A percentile compares a stretch with the other conserved stretches of the same genome.
These are phyloP conservation scores for Penicillium sp. DNA, from an alignment of 2,329 filamentous ascomycete genomes.

Conservation along the genomic window DNA sequence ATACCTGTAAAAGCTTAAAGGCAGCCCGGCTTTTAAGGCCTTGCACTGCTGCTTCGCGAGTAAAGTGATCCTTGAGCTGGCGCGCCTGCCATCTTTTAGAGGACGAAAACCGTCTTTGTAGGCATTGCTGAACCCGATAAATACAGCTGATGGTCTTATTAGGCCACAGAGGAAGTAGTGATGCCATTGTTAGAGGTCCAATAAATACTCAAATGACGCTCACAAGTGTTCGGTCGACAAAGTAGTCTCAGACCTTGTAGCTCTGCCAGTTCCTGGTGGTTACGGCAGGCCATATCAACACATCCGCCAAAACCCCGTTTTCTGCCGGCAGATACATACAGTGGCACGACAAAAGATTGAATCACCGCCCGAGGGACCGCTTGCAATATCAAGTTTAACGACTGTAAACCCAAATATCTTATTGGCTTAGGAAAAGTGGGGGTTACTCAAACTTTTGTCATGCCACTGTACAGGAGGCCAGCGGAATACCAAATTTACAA, in stretches of 20 bases:
- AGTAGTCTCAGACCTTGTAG: neutral
- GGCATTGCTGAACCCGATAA: conserved; percentile 31
- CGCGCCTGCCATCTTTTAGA: conserved; percentile 83
- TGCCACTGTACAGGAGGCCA: too few relatives aligned
- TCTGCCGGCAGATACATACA: too few relatives aligned
- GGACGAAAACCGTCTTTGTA: conserved; percentile 50
- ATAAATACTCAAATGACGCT: neutral
- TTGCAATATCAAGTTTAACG: neutral
- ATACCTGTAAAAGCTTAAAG: conserved; percentile 87
- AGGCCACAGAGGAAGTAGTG: neutral
- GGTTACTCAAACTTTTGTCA: neutral
- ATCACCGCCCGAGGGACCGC: neutral
- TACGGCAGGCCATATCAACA: too few relatives aligned
- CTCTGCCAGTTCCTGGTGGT: neutral
- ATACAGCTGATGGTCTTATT: neutral
- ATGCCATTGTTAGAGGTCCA: neutral
- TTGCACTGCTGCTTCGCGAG: conserved; percentile 75
- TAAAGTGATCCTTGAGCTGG: conserved; percentile 74
- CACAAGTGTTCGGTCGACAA: neutral
- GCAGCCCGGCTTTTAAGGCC: conserved; percentile 88
- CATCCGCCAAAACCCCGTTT: too few relatives aligned
- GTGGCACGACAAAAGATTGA: too few relatives aligned
- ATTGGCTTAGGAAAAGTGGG: neutral
- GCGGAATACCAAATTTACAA: too few relatives aligned
- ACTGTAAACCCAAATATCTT: neutral